Base-by-base conservation (phyloP, 2,329 filamentous ascomycete species). In the Gliomastix tumulicola region DNA sequence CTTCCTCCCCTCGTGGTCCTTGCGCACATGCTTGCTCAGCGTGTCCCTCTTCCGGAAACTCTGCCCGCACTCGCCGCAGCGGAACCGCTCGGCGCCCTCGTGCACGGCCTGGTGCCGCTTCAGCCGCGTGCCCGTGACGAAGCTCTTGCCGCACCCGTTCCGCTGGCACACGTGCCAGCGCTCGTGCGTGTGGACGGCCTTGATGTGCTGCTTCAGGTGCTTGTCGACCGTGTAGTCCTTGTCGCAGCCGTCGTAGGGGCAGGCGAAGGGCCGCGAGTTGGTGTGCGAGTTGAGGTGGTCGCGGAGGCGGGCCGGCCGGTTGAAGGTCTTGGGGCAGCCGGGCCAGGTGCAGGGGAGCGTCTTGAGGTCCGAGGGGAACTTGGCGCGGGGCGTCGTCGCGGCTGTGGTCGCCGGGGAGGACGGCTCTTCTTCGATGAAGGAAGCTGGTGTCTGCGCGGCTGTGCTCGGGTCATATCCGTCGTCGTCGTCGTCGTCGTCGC, bases 41-140 rank as follows among this genome's bases (percentile, higher is more conserved):
- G 88, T 94, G 45, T 88, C 80, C 54, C 88, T 83, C 60, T 95
- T 96, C 42, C 90, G 77, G 57, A 96, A 97, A 16, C 77, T 79
- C 60, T 87, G 76, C 15, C 75, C 73, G 60, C 88, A 95, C 22
- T 77, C 81, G 17, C 73, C 78, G 53, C 88, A 95, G 39, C 75
- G 71, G 50, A 83, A 88, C 36, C 83, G 74, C 53, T 92, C 82
- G 46, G 82, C 76, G 36, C 82, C 83, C 35, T 62, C 60, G 56
- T 96, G 89, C 3, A 84, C 79, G n/a, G 79, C 75, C 34, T 82
- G 68, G 55, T 96, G 89, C 25, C 86, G 74, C 41, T 82, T 76
- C 15, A 96, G 71, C 32, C 86, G 72, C 9, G 85, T 88, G 3
- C 81, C 80, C 1, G 86, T 94, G 34, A 86, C 74, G 54, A 96